Conservation (phyloP, 805 yeast species). For the Cephaloascus fragrans region DNA sequence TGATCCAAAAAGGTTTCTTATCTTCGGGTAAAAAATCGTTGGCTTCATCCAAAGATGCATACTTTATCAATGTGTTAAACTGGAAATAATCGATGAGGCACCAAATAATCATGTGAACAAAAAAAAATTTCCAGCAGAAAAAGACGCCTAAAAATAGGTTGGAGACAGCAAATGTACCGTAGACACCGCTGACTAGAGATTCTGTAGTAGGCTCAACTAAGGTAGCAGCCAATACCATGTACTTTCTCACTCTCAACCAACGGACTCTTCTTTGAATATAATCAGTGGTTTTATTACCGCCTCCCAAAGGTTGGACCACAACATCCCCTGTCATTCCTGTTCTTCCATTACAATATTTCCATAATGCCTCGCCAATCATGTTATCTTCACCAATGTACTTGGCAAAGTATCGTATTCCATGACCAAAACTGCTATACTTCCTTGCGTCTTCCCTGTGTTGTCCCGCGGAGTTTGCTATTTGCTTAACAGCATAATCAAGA, state of each 20-base stretch:
- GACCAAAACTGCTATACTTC: slow-evolving; percentile 11
- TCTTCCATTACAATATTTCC: slow-evolving; percentile 58
- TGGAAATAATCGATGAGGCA: slow-evolving; percentile 53
- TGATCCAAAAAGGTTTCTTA: not conserved
- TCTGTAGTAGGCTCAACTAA: slow-evolving; percentile 83
- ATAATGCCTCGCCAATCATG: slow-evolving; percentile 80
- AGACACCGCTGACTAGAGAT: slow-evolving; percentile 52
- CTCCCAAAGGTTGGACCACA: slow-evolving; percentile 62
- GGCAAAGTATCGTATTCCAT: slow-evolving; percentile 63
- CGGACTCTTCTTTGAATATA: slow-evolving; percentile 64
- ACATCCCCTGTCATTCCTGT: slow-evolving; percentile 75
- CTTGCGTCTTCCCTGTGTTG: slow-evolving; percentile 2
- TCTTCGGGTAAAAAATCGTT: not conserved
- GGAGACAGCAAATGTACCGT: slow-evolving; percentile 54
- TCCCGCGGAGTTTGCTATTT: slow-evolving; percentile 12
- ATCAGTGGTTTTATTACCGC: slow-evolving; percentile 32
- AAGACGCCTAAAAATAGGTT: slow-evolving; percentile 24
- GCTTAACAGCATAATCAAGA: slow-evolving; percentile 46
- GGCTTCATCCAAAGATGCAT: not conserved
- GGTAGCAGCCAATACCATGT: slow-evolving; percentile 83
- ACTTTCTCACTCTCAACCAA: slow-evolving; percentile 80
- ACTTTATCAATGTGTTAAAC: slow-evolving; percentile 31
- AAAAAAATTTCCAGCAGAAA: slow-evolving; percentile 28
- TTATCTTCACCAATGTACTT: slow-evolving; percentile 86
- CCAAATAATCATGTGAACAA: slow-evolving; percentile 56